A percentile compares a stretch with the other conserved stretches of the same genome.
These are phyloP conservation scores for Lathyrus tuberosus DNA, from an alignment of 306 rosid species.

Conservation along the genomic window DNA sequence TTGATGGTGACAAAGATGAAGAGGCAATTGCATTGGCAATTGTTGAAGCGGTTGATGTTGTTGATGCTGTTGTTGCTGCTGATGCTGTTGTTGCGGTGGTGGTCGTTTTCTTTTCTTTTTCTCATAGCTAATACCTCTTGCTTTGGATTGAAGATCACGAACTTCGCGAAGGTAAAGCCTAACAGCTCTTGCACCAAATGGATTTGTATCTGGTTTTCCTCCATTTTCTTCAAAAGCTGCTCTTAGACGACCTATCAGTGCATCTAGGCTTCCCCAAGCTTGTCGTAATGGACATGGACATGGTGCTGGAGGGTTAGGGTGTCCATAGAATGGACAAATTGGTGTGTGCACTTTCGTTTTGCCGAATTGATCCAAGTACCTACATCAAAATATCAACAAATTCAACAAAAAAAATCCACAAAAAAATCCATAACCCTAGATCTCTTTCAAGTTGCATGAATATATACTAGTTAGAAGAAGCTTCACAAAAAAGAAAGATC, in stretches of 20 bases:
- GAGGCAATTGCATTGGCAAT: neutral
- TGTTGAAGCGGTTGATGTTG: slow-evolving; percentile 26
- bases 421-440: neutral
- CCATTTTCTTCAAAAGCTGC: slow-evolving; percentile 99
- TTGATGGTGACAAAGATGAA: slow-evolving; percentile 29
- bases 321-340: slow-evolving; percentile 93
- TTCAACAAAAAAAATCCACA: neutral
- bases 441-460: neutral
- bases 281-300: slow-evolving; percentile 96
- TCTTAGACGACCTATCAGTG: slow-evolving; percentile 88
- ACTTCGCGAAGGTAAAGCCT: slow-evolving; percentile 97
- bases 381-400: slow-evolving; percentile 28
- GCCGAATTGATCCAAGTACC: slow-evolving; percentile 93
- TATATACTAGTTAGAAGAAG: neutral
- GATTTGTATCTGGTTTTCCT: slow-evolving; percentile 90
- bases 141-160: slow-evolving; percentile 95
- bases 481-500: neutral
- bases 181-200: slow-evolving; percentile 94
- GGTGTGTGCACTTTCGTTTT: slow-evolving; percentile 94
- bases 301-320: slow-evolving; percentile 94
- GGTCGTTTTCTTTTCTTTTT: slow-evolving; percentile 95
- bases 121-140: slow-evolving; percentile 97
- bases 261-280: slow-evolving; percentile 99
- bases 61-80: slow-evolving; percentile 14
- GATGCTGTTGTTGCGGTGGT: slow-evolving; percentile 24